Evolutionary conservation across 345 rosid species (phyloP), one percentile per base, ranked within the genome.

Genomic region (Diplotaxis tenuifolia): DNA sequence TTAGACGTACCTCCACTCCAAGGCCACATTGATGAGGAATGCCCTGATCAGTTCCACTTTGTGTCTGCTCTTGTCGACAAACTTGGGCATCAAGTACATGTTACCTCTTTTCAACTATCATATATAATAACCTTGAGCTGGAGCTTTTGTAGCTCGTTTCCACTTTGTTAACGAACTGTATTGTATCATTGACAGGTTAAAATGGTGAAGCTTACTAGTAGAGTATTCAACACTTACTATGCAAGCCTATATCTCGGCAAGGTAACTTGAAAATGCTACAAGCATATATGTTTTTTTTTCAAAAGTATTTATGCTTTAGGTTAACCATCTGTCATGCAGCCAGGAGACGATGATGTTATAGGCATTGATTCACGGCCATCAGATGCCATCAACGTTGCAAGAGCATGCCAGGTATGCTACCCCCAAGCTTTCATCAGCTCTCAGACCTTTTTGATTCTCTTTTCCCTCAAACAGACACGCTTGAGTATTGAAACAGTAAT

Each of bases 361-460:
- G 84, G 82, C 74, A 80, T 91, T 69, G 96, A 94, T 81, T 77
- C 86, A n/a, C 85, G 88, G 58, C 93, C 98, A 23, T 94, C 97
- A 20, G 97, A 91, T 84, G 98, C 97, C 73, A 88, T 94, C 76
- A 88, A 88, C 62, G 75, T 94, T 65, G 98, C 96, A 49, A 80
- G 71, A 73, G 25, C 74, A 67, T 72, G 77, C 74, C 81, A 78
- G 78, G 81, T 78, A 34, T 22, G 42, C 4, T 49, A 7, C n/a
- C 40, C 19, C 8, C 57, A 28, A 25, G 14, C 57, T 21, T 67
- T 50, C 61, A 36, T 52, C 25, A 32, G 3, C 29, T 53, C 38
- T 53, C 42, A 10, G 9, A 50, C 61, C 36, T 52, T 47, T 55
- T 19, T 49, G 40, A 0, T 12, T 53, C 50, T 54, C 49, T 56